Base-by-base conservation (phyloP, 208 protist species). In the Blechomonas ayalai region DNA sequence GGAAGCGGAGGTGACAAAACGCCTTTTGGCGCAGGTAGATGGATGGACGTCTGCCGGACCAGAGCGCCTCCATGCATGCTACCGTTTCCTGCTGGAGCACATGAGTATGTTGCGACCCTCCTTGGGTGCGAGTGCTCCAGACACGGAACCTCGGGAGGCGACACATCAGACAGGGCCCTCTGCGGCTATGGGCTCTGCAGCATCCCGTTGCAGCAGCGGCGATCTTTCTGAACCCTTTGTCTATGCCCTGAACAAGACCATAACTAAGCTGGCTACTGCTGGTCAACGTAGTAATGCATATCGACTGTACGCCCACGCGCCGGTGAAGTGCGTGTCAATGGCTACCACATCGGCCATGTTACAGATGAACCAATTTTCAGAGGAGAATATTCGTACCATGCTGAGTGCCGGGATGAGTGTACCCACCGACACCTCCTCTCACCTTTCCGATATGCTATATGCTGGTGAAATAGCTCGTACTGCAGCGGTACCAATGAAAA, bases 41-140 rank as follows among this genome's bases (percentile, higher is more conserved):
- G 81, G 84, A 24, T 93, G 84, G 81, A 86, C 67, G 15, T 71
- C 68, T 22, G 77, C 80, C 1, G 84, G 84, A 0, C 80, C 84
- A 7, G 84, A 93, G 47, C 62, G 84, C 20, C 66, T 93, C 4
- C 67, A 86, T 25, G 60, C 80, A 8, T 90, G 89, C 49, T 77
- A 88, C 42, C 80, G 80, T 18, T 90, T 88, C 53, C 35, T 93
- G 0, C 46, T 78, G 0, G 53, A 70, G 3, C 57, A 82, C 49
- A 37, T 87, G 5, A 67, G 75, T 25, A 25, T 63, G 15, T 67
- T 72, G 0, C 61, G 55, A 4, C 53, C 53, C 4, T 12, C 12
- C 9, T 0, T 5, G 16, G 8, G 12, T 18, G 10, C 12, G 22
- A 33, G 22, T 26, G 39, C 22, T 3, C 16, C 32, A 9, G 1